These are phyloP conservation scores for Penicillium antarcticum DNA, from an alignment of 495 filamentous ascomycete genomes.

Conservation along the genomic window DNA sequence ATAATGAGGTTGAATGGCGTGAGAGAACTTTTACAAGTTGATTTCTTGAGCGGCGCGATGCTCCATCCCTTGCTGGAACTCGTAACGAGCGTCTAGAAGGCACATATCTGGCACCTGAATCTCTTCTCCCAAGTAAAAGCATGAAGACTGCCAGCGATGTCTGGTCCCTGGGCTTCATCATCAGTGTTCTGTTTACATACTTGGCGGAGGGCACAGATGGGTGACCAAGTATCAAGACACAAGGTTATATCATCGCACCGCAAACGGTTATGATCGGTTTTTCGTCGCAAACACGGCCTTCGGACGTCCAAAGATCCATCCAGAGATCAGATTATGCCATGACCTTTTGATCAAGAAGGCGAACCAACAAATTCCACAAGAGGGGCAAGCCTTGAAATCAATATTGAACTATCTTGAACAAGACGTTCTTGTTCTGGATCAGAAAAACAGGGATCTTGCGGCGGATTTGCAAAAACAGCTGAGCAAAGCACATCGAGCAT, in stretches of 20 bases:
- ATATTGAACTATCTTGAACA: constrained; percentile 1
- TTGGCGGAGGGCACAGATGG: constrained; percentile 23
- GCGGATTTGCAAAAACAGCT: not conserved
- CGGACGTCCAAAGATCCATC: constrained; percentile 14
- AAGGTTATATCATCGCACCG: constrained; percentile 9
- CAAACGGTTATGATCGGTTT: constrained; percentile 26
- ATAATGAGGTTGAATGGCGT: constrained; percentile 9
- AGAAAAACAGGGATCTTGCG: constrained; percentile 1
- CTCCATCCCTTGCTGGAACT: constrained; percentile 12
- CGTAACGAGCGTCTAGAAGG: constrained; percentile 14
- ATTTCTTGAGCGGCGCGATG: not conserved
- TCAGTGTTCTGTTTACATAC: constrained; percentile 33
- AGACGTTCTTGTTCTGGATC: constrained; percentile 1
- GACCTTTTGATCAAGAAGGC: constrained; percentile 19
- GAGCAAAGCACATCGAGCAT: not conserved
- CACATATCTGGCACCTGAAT: constrained; percentile 34
- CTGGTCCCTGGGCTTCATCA: constrained; percentile 34
- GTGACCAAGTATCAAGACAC: constrained; percentile 22
- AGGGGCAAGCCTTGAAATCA: constrained; percentile 14
- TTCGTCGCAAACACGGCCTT: constrained; percentile 16
- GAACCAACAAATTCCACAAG: constrained; percentile 8
- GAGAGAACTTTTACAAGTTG: constrained; percentile 8
- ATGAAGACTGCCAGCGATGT: constrained; percentile 34
- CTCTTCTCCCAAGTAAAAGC: constrained; percentile 9
- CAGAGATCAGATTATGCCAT: constrained; percentile 24